Conservation (phyloP, 2,329 filamentous ascomycete species). For the Chaetomiaceae sp. region DNA sequence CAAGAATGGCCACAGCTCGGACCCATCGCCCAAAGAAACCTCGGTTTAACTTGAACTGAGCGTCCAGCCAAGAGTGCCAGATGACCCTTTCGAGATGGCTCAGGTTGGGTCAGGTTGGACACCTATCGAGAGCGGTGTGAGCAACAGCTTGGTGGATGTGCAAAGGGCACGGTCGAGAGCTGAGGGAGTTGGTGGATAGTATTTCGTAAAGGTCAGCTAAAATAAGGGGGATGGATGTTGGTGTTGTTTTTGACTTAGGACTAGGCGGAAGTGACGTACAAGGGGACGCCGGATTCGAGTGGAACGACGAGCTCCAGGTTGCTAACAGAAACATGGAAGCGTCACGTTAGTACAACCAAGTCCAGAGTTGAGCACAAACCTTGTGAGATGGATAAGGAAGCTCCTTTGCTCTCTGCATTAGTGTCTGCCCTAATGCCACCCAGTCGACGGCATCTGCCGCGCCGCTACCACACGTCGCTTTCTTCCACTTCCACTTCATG, state of each 20-base stretch:
- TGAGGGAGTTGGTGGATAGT: no score
- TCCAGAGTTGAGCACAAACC: neutral
- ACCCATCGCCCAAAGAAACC: neutral
- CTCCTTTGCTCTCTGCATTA: neutral
- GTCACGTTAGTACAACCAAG: neutral
- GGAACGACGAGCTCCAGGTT: no score
- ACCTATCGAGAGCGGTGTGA: neutral
- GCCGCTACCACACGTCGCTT: neutral
- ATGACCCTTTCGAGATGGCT: neutral
- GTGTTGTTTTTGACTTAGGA: no score
- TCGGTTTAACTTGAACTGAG: neutral
- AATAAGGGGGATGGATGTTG: no score
- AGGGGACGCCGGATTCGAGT: no score
- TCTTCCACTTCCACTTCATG: neutral
- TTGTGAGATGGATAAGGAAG: neutral
- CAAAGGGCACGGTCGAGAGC: no score
- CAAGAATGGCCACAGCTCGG: slow-evolving; percentile 5
- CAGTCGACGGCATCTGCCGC: neutral
- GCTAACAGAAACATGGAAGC: neutral
- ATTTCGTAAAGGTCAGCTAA: no score
- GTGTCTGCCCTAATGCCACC: neutral
- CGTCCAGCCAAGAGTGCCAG: neutral
- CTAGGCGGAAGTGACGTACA: no score
- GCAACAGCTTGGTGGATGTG: no score
- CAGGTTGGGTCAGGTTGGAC: no score